Evolutionary conservation across 768 basidiomycete genomes (phyloP), one percentile per base, ranked within the genome.

Genomic region (Kwoniella pini): DNA sequence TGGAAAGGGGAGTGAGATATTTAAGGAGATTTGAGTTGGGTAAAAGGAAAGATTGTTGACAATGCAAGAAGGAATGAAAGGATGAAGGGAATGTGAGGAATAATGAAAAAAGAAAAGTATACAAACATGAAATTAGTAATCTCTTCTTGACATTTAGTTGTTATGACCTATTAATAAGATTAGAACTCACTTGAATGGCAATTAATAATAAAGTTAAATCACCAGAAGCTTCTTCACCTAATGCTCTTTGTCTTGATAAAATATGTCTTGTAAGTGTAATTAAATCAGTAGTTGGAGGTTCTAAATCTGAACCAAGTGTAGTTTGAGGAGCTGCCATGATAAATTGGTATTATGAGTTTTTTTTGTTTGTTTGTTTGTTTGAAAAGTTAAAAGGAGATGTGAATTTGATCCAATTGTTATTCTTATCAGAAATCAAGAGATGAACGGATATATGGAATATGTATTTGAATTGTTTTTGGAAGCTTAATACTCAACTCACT

Each of bases 201-300:
- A 88, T 95, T 66, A 99, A 84, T 57, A 99, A 85, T 62, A 98
- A 81, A 3, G 96, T 98, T 55, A 98, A 82, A 81, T 98, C 96
- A 60, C 96, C 95, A 0, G 91, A 91, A 5, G 93, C 93, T 4
- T 85, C 80, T 10, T 86, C 79, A 38, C 94, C 94, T 27, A 94
- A 82, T 58, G 87, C 86, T 67, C 90, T 80, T 79, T 95, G 92
- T 74, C 91, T 89, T 55, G 83, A 82, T 46, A 97, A 84, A 77
- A 97, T 90, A 83, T 96, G 91, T 57, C 92, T 85, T 63, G 93
- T 96, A 74, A 96, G 85, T 49, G 93, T 96, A 80, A 95, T 89
- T 69, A 96, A 82, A 76, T 96, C 91, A 42, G 88, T 89, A 81
- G 82, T 87, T 63, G 90, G 90, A 57, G 83, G 76, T 69, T 90